These are phyloP conservation scores for Pseudogymnoascus sp. DNA, from an alignment of 2,329 filamentous ascomycete genomes.

Conservation along the genomic window DNA sequence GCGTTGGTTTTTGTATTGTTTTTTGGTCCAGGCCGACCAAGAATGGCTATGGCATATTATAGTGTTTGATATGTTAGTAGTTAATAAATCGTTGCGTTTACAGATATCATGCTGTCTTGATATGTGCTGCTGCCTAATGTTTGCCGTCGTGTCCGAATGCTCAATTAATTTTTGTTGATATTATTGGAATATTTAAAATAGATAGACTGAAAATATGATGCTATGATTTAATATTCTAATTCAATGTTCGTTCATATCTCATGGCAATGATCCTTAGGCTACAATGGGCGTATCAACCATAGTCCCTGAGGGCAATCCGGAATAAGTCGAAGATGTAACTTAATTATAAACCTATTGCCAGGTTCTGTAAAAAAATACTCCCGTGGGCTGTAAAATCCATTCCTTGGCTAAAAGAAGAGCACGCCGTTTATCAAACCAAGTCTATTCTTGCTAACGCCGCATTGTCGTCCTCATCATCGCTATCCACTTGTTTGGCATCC, in stretches of 20 bases:
- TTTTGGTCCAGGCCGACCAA: background rate
- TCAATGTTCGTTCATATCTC: background rate
- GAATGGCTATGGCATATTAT: background rate
- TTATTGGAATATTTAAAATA: background rate
- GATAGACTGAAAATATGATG: background rate
- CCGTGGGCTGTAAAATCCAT: background rate
- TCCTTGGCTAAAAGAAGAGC: background rate
- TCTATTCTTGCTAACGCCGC: slow-evolving; percentile 27
- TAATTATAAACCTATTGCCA: background rate
- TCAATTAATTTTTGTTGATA: too few relatives aligned
- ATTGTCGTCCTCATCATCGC: slow-evolving; percentile 23
- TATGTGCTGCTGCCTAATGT: background rate
- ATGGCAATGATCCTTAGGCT: background rate
- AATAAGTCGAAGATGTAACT: background rate
- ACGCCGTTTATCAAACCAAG: background rate
- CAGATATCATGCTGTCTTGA: background rate
- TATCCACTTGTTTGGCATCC: slow-evolving; percentile 21
- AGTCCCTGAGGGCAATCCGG: background rate
- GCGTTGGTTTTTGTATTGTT: background rate
- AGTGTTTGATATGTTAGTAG: slow-evolving; percentile 7
- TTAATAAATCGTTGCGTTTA: slow-evolving; percentile 3
- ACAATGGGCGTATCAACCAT: background rate
- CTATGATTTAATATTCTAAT: background rate
- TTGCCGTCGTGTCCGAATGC: background rate
- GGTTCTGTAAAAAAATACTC: too few relatives aligned